Evolutionary conservation across 2,329 filamentous ascomycete species (phyloP), one percentile per base, ranked within the genome.

Genomic region (Dactylellina cionopaga): DNA sequence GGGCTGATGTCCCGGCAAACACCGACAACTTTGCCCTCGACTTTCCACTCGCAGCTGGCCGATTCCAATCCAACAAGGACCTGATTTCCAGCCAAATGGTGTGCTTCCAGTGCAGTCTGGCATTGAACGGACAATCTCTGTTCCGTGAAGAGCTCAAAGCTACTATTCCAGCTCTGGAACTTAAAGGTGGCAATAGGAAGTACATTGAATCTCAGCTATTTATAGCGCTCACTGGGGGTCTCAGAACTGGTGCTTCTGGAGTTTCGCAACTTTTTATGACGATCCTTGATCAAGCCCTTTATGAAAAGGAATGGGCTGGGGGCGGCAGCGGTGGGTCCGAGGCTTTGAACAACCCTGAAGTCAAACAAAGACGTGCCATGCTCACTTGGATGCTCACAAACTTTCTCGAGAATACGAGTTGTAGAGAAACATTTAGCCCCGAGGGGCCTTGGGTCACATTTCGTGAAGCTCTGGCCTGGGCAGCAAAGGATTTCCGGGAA

Each of bases 191-290:
- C 25, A 80, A 79, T 72, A 79, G 78, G 73, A 75, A 75, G 47
- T 80, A 80, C 66, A 78, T 80, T 66, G 76, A 78, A 24, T 75
- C 79, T 22, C 79, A 80, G 55, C 75, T 80, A n/a, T 78, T 77
- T 43, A 55, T 77, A 10, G 78, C 78, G 1, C 54, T 80, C 19
- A 80, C 78, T n/a, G 75, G 75, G 27, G 75, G 77, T 22, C 68
- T 80, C 13, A 69, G 74, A 1, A 79, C 77, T 3, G 79, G 79
- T 10, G 76, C 76, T 7, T 76, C 79, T 17, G 78, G 76, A 1
- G 72, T 79, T 13, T 73, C 76, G 7, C 79, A 80, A 54, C 64
- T 80, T 1, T 79, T 79, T 74, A 78, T 79, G 76, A 75, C 78
- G 1, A 77, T 79, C 13, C 75, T 80, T 1, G 75, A 77, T 9